Conservation (phyloP, 139 green algal species). For the Chlamydomonas eustigma region DNA sequence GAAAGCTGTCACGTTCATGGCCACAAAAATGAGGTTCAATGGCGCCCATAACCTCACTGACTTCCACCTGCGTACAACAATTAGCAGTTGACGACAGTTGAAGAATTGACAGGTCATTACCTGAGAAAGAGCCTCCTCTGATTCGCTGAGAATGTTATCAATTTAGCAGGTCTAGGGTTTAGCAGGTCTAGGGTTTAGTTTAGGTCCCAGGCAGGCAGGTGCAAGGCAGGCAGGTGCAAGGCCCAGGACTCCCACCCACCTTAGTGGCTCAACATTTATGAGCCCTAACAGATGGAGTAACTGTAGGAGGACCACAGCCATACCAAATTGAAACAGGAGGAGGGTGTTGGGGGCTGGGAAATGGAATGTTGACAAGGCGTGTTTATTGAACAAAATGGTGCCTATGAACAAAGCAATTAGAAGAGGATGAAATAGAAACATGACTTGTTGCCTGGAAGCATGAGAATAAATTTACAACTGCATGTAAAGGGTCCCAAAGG, state of each 20-base stretch:
- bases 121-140: too few species aligned
- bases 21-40: slow-evolving; percentile 93
- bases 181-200: too few species aligned
- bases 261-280: slow-evolving; percentile 27
- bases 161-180: too few species aligned
- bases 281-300: slow-evolving; percentile 19
- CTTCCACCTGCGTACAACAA: slow-evolving; percentile 19
- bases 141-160: too few species aligned
- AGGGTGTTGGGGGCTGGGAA: slow-evolving; percentile 42
- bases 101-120: background rate
- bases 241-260: background rate
- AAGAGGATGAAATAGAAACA: background rate
- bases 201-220: too few species aligned
- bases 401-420: slow-evolving; percentile 3
- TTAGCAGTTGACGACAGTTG: background rate
- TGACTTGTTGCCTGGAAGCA: background rate
- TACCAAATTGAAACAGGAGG: slow-evolving; percentile 36
- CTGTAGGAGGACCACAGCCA: slow-evolving; percentile 30
- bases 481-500: background rate
- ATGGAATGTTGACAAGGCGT: slow-evolving; percentile 31
- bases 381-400: slow-evolving; percentile 50
- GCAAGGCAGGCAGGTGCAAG: background rate
- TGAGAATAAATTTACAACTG: background rate
- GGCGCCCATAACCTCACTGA: slow-evolving; percentile 69
- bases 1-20: slow-evolving; percentile 83